Evolutionary conservation across 2,329 filamentous ascomycete species (phyloP).

Genomic region (Diplocarpon rosae): DNA sequence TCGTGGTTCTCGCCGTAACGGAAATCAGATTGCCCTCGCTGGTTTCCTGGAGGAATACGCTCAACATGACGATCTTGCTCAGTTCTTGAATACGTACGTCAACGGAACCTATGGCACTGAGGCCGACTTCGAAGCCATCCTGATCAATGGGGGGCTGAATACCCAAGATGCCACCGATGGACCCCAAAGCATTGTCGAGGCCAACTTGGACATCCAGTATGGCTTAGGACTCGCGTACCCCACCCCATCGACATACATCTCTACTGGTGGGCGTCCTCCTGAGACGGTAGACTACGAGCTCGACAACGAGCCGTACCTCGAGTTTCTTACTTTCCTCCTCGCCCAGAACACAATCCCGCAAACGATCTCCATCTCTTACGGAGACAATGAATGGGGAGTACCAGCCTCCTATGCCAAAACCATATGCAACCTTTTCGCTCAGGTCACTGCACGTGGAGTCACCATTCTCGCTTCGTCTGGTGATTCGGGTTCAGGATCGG

Average conservation of each 20-base stretch:
- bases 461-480: slow-evolving; percentile 49
- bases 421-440: slow-evolving; percentile 50
- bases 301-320: slow-evolving; percentile 56
- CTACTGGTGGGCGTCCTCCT: slow-evolving; percentile 44
- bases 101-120: slow-evolving; percentile 29
- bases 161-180: slow-evolving; percentile 27
- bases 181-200: slow-evolving; percentile 33
- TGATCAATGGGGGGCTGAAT: slow-evolving; percentile 32
- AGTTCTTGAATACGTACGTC: slow-evolving; percentile 34
- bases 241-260: slow-evolving; percentile 40
- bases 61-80: slow-evolving; percentile 30
- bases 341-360: slow-evolving; percentile 37
- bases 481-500: slow-evolving; percentile 44
- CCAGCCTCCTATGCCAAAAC: slow-evolving; percentile 47
- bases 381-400: slow-evolving; percentile 53
- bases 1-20: slow-evolving; percentile 6
- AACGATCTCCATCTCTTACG: slow-evolving; percentile 54
- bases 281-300: slow-evolving; percentile 32
- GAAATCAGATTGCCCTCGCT: slow-evolving; percentile 21
- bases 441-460: slow-evolving; percentile 52
- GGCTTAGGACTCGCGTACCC: slow-evolving; percentile 42
- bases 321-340: slow-evolving; percentile 46
- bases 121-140: slow-evolving; percentile 28
- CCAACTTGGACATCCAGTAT: slow-evolving; percentile 44
- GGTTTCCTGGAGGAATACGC: slow-evolving; percentile 26